Conservation (phyloP, 2,329 filamentous ascomycete genomes). For the Colletotrichum cordylinicola region DNA sequence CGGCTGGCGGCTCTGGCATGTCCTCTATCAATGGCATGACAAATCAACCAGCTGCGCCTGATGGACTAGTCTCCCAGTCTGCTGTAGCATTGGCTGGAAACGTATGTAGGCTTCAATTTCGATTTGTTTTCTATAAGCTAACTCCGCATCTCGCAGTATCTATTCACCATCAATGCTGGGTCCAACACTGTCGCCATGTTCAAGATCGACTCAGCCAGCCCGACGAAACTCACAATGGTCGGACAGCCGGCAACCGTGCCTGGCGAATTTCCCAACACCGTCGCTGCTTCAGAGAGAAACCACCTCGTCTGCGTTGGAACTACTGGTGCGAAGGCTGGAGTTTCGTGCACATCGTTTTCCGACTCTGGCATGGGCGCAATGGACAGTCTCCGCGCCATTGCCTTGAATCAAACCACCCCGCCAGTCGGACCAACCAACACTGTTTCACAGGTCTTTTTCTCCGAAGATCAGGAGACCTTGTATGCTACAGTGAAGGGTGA, state of each 20-base stretch:
- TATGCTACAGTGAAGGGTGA: conserved; percentile 67
- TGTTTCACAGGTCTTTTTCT: conserved; percentile 66
- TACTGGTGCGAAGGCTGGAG: conserved; percentile 47
- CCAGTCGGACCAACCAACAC: conserved; percentile 63
- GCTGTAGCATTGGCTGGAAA: conserved; percentile 53
- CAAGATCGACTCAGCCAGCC: conserved; percentile 42
- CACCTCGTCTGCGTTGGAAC: conserved; percentile 52
- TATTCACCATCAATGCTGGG: conserved; percentile 62
- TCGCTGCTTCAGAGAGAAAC: conserved; percentile 50
- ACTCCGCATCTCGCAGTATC: background rate
- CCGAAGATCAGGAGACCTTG: conserved; percentile 54
- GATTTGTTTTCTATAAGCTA: background rate
- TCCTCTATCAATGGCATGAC: conserved; percentile 41
- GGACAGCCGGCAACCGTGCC: conserved; percentile 48
- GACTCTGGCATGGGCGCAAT: conserved; percentile 43
- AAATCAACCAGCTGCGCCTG: conserved; percentile 46
- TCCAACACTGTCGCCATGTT: conserved; percentile 60
- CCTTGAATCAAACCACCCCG: conserved; percentile 61
- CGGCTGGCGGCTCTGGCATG: conserved; percentile 54
- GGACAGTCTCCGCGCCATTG: conserved; percentile 52
- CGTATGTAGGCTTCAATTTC: conserved; percentile 38
- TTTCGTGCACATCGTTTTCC: conserved; percentile 49
- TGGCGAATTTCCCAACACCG: conserved; percentile 59
- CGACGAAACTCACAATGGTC: conserved; percentile 48
- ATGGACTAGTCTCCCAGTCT: conserved; percentile 58